Base-by-base conservation (phyloP, 2,329 filamentous ascomycete species). In the Arthrobotrys musiformis region DNA sequence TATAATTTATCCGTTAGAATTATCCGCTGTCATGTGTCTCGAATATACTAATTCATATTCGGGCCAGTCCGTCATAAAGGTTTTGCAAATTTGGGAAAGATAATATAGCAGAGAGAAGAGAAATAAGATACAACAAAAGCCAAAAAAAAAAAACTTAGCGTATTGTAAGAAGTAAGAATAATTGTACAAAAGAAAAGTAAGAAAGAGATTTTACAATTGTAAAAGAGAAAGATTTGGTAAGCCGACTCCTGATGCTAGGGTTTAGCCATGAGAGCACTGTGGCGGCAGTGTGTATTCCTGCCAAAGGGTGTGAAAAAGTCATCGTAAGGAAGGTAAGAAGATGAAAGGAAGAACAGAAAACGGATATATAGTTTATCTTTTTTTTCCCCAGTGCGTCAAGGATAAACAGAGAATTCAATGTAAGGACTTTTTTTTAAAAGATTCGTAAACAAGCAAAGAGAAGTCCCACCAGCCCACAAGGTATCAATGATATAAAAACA, bases 211-310 rank as follows among this genome's bases (percentile, higher is more conserved):
- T 13, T 63, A 63, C 26, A 44, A 24, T 4, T 8, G 13, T n/a
- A 50, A 19, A 54, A 73, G 24, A 6, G 22, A 50, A 52, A 61
- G 61, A 6, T 26, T 15, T 28, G 22, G n/a, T 58, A 8, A 52
- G 61, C 60, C 50, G 61, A 50, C 42, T 30, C 30, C 19, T 28
- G 24, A 22, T 33, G 37, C 30, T 42, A 61, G 19, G 6, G 30
- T 42, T 4, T 44, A 60, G 50, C 44, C 42, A 13, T 48, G 22
- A 2, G 61, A 46, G 30, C 60, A 13, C 69, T 73, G 69, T 73
- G 13, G 61, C 46, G 22, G 61, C 60, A 67, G 69, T 66, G 24
- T 54, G 30, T 73, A 67, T 64, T 73, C 61, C 61, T 67, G 60
- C 50, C 48, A 64, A 66, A 48, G 5, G 6, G 19, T 58, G 19